phyloP scores from a whole-genome alignment of 306 rosid genomes.

The Betula pendula region DNA sequence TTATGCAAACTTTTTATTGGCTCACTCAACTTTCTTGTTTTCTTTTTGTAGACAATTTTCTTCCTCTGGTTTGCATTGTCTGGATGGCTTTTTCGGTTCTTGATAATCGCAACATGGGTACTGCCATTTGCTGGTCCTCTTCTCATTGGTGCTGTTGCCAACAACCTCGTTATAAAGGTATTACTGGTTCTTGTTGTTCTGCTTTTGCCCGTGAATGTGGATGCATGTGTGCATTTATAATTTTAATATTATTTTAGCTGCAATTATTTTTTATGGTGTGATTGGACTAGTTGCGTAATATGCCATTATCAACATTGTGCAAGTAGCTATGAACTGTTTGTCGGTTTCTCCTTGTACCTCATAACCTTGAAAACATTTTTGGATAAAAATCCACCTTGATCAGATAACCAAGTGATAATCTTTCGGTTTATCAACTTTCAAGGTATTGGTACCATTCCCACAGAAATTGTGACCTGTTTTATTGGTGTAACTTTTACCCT shows the following conservation, averaged over 20 bases:
- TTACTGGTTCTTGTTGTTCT: conserved; percentile 10
- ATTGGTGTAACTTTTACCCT: not conserved
- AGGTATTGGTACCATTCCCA: not conserved
- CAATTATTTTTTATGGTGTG: not conserved
- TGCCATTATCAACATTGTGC: not conserved
- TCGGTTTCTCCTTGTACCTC: not conserved
- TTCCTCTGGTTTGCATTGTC: conserved; percentile 95
- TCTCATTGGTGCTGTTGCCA: conserved; percentile 83
- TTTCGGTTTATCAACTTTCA: no score
- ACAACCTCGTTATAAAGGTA: conserved; percentile 83
- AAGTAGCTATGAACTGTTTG: no score
- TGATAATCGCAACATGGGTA: conserved; percentile 76
- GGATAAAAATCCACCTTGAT: not conserved
- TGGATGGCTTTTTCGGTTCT: conserved; percentile 90
- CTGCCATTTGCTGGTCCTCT: conserved; percentile 97
- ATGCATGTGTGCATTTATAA: not conserved
- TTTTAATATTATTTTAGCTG: not conserved
- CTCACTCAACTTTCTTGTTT: not conserved
- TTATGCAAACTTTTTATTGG: not conserved
- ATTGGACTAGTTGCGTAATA: not conserved
- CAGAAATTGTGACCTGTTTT: not conserved
- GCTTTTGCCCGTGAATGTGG: not conserved
- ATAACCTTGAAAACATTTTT: not conserved
- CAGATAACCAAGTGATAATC: not conserved
- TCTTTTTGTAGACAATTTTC: conserved; percentile 72